Evolutionary conservation across 2,329 filamentous ascomycete genomes (phyloP), one percentile per base, ranked within the genome.

Genomic region (Curvularia eragrostidis): DNA sequence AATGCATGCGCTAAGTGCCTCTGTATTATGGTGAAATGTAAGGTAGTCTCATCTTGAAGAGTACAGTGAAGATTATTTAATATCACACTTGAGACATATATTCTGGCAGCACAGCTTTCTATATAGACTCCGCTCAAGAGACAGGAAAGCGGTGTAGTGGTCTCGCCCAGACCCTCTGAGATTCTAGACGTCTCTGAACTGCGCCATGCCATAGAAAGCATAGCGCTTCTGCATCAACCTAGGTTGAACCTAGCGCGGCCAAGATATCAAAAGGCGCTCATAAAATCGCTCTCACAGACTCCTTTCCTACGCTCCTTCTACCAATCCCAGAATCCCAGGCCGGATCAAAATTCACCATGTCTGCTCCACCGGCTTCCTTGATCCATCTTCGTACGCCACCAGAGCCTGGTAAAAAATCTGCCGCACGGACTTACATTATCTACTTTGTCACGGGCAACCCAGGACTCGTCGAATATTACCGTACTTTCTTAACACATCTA

Each of bases 401-500:
- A 0, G 62, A 68, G 26, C 58, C 66, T 0, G 62, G 61, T 3
- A 61, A 63, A 28, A 72, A 70, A 54, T 46, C 58, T 6, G 61
- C 68, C 2, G 52, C 60, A 4, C 59, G 56, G 46, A 71, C 65
- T 41, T 77, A 79, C 59, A 83, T 93, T 48, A 78, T 93, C 64
- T 92, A 87, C 78, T 89, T 91, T 75, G 82, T 94, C 39, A 85
- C 89, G 26, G 91, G 91, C 19, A 94, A 94, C 64, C 91, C 91
- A 5, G 91, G 91, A 5, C 80, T 92, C 18, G 84, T 93, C 49
- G 85, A 83, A 54, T 94, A 91, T 81, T 94, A 94, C 75, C 79
- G 78, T 56, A 81, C 84, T 36, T 94, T 92, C 74, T 80, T 93
- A 10, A 79, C 79, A 0, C 79, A 82, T 13, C 77, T 93, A 2